Conservation (phyloP, 805 yeast genomes). For the Priceomyces medius region DNA sequence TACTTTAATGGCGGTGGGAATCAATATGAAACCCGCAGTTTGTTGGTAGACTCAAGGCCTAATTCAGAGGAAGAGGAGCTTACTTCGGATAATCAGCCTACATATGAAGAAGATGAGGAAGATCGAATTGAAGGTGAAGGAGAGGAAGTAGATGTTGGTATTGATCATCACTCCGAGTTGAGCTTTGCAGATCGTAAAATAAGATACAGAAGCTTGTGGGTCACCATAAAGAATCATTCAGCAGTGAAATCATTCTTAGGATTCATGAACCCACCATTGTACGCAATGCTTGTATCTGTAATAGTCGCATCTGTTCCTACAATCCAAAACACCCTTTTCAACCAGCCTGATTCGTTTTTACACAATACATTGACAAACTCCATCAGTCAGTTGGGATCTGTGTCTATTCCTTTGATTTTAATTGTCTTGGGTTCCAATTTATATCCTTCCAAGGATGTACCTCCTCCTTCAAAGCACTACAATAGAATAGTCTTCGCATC, state of each 20-base stretch:
- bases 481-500: conserved; percentile 66
- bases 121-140: not conserved
- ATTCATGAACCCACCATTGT: conserved; percentile 80
- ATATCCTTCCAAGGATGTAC: conserved; percentile 65
- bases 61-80: not conserved
- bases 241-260: conserved; percentile 25
- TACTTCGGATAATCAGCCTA: not conserved
- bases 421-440: conserved; percentile 78
- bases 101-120: conserved; percentile 1
- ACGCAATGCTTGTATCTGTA: conserved; percentile 70
- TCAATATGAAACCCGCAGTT: conserved; percentile 3
- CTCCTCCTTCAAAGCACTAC: conserved; percentile 64
- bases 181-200: not conserved
- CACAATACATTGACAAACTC: conserved; percentile 66
- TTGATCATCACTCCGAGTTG: not conserved
- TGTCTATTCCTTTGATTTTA: conserved; percentile 74
- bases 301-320: conserved; percentile 66
- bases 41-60: conserved; percentile 1
- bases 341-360: conserved; percentile 52
- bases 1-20: conserved; percentile 11
- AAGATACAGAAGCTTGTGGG: conserved; percentile 1
- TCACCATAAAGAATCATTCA: conserved; percentile 7
- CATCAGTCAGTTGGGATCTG: conserved; percentile 64
- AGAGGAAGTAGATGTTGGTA: not conserved
- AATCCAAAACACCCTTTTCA: conserved; percentile 57